These are phyloP conservation scores for Alnus glutinosa DNA, from an alignment of 306 rosid species.

Conservation along the genomic window DNA sequence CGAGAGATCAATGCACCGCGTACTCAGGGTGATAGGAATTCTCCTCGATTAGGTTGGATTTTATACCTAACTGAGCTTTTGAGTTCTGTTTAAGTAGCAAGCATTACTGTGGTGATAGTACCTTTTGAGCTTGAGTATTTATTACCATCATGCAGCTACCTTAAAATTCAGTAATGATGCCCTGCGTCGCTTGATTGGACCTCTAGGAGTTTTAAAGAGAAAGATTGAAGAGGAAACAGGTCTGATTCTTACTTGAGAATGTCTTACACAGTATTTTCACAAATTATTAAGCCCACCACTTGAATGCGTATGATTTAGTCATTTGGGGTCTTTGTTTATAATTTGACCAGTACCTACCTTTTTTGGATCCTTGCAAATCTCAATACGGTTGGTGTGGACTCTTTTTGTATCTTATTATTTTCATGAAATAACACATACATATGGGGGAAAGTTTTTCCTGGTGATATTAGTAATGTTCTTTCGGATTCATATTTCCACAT, in stretches of 20 bases:
- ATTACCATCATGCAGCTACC: constrained; percentile 59
- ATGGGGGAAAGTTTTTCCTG: background rate
- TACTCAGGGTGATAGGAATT: constrained; percentile 45
- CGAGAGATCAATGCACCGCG: constrained; percentile 72
- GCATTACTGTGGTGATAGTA: constrained; percentile 12
- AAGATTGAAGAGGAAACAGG: constrained; percentile 94
- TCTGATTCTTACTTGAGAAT: constrained; percentile 28
- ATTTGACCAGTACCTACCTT: background rate
- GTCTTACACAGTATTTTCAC: constrained; percentile 9
- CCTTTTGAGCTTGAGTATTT: constrained; percentile 28
- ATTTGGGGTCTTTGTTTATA: constrained; percentile 2
- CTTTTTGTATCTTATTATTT: background rate
- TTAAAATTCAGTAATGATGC: constrained; percentile 80
- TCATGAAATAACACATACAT: background rate
- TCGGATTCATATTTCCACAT: background rate
- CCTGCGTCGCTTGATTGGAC: constrained; percentile 87
- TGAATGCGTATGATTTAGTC: constrained; percentile 9
- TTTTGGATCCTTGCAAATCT: constrained; percentile 8
- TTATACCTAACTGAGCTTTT: constrained; percentile 12
- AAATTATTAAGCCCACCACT: constrained; percentile 2
- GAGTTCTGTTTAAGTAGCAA: constrained; percentile 10
- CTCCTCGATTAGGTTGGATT: constrained; percentile 75
- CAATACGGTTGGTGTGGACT: background rate
- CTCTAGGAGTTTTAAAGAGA: constrained; percentile 76
- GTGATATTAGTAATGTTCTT: background rate